Percentiles rank a stretch among this genome's conserved stretches.
These are phyloP conservation scores for Physcomitrellopsis africana DNA, from an alignment of 225 moss, liverwort and hornwort species.

Conservation along the genomic window DNA sequence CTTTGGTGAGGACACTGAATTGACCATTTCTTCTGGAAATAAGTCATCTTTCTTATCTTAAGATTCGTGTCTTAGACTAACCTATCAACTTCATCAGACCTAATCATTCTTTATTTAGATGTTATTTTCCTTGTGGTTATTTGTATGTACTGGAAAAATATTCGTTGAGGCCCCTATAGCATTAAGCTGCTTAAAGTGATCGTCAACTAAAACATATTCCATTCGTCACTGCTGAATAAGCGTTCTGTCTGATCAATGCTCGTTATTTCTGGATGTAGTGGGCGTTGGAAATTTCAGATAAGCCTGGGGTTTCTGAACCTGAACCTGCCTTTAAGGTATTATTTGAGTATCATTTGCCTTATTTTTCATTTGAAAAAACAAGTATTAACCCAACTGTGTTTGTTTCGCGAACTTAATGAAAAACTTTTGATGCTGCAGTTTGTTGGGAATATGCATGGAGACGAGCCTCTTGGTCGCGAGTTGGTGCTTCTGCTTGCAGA, in stretches of 20 bases:
- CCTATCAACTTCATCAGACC: neutral
- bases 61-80: neutral
- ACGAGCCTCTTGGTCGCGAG: conserved; percentile 93
- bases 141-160: conserved; percentile 3
- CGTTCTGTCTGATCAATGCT: conserved; percentile 16
- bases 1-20: conserved; percentile 60
- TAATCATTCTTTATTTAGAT: conserved; percentile 2
- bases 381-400: no score
- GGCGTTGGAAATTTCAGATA: conserved; percentile 82
- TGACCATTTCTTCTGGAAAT: conserved; percentile 7
- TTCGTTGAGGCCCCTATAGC: conserved; percentile 1
- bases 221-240: neutral
- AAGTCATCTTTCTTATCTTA: neutral
- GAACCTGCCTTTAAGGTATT: conserved; percentile 89
- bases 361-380: neutral
- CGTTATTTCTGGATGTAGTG: conserved; percentile 53
- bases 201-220: neutral
- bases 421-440: conserved; percentile 53
- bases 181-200: conserved; percentile 2
- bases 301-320: conserved; percentile 73
- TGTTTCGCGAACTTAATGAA: conserved; percentile 5
- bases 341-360: conserved; percentile 2
- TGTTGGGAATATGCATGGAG: conserved; percentile 96
- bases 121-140: neutral
- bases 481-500: conserved; percentile 79